Evolutionary conservation across 1,284 basidiomycete genomes (phyloP).

Genomic region (Athelia sp.): DNA sequence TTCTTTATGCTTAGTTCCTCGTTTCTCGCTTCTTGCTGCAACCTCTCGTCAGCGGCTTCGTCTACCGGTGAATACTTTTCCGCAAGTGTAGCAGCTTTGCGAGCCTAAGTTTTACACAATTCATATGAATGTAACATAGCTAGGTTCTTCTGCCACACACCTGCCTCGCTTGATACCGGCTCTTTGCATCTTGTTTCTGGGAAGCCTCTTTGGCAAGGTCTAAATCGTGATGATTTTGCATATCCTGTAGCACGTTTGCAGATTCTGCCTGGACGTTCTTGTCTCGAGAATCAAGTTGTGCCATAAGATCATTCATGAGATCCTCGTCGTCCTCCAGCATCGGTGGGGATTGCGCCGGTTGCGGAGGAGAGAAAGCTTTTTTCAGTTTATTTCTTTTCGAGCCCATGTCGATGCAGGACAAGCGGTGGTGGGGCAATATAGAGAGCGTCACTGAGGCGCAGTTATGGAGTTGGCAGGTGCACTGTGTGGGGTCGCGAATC

Average conservation of each 20-base stretch:
- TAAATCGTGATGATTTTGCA: slow-evolving; percentile 36
- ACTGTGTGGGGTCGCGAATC: too few relatives aligned
- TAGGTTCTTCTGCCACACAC: slow-evolving; percentile 33
- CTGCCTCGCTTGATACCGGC: slow-evolving; percentile 76
- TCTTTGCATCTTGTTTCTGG: slow-evolving; percentile 63
- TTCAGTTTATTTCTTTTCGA: slow-evolving; percentile 49
- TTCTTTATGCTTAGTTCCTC: slow-evolving; percentile 69
- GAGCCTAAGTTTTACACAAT: slow-evolving; percentile 46
- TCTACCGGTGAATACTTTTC: slow-evolving; percentile 56
- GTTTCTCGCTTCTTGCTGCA: slow-evolving; percentile 65
- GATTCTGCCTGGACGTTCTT: slow-evolving; percentile 44
- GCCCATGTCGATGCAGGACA: background rate
- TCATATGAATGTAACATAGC: background rate
- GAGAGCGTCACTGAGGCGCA: too few relatives aligned
- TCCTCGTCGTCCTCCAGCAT: slow-evolving; percentile 41
- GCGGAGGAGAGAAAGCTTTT: slow-evolving; percentile 30
- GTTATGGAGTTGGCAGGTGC: too few relatives aligned
- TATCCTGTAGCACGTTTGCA: slow-evolving; percentile 42
- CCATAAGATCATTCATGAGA: slow-evolving; percentile 67
- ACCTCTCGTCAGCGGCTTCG: slow-evolving; percentile 56
- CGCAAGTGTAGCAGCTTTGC: slow-evolving; percentile 70
- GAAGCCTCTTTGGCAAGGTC: slow-evolving; percentile 31
- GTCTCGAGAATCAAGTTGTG: slow-evolving; percentile 65
- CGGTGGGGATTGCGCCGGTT: slow-evolving; percentile 24
- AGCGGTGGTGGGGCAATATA: background rate